Conservation (phyloP, 176 grass and related monocot species). For the Themeda triandra region DNA sequence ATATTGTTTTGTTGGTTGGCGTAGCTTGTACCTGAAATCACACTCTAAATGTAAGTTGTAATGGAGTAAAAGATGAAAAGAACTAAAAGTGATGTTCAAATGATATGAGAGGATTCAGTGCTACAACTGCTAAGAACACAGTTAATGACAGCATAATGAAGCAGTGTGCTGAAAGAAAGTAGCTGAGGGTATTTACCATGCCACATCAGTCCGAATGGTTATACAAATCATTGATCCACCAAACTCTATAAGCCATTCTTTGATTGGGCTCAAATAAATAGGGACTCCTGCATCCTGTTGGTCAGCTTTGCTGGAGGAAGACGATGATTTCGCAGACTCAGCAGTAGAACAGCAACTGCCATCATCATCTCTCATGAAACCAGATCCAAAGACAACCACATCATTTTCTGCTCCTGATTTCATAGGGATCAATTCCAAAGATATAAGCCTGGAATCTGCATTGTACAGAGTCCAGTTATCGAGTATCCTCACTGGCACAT, state of each 20-base stretch:
- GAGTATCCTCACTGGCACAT: slow-evolving; percentile 86
- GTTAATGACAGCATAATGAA: slow-evolving; percentile 10
- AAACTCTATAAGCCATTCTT: slow-evolving; percentile 99
- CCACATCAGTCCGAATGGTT: slow-evolving; percentile 90
- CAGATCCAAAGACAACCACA: slow-evolving; percentile 91
- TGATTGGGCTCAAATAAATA: slow-evolving; percentile 91
- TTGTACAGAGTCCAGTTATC: slow-evolving; percentile 97
- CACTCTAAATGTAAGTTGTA: slow-evolving; percentile 20
- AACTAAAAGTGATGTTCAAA: background rate
- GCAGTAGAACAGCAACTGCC: slow-evolving; percentile 74
- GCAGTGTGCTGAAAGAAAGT: background rate
- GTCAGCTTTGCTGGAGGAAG: slow-evolving; percentile 50
- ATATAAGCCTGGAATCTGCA: slow-evolving; percentile 89
- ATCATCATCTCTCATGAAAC: slow-evolving; percentile 95
- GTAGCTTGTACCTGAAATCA: slow-evolving; percentile 89
- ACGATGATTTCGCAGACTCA: slow-evolving; percentile 39
- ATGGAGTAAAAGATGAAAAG: background rate
- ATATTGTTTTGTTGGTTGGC: slow-evolving; percentile 88
- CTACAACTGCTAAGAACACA: background rate
- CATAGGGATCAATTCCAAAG: slow-evolving; percentile 95
- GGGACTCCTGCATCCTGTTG: slow-evolving; percentile 65
- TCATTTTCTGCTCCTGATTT: slow-evolving; percentile 87
- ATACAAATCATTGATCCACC: slow-evolving; percentile 94
- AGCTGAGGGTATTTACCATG: slow-evolving; percentile 54
- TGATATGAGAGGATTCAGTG: slow-evolving; percentile 5